Evolutionary conservation across 768 basidiomycete species (phyloP), one percentile per base, ranked within the genome.

Genomic region (Gyrodon lividus): DNA sequence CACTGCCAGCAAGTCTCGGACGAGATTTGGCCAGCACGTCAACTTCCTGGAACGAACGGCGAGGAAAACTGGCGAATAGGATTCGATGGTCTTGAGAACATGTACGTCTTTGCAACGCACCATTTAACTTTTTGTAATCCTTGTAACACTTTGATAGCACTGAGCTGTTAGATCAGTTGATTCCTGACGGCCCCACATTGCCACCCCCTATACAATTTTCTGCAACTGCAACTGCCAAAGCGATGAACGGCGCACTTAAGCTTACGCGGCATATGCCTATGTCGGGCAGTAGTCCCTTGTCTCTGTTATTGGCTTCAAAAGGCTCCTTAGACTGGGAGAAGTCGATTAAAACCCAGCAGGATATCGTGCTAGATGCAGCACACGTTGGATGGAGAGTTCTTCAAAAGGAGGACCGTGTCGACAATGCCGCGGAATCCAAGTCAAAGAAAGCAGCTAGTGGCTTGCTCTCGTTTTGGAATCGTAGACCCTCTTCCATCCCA

Each of bases 311-410:
- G 37, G 74, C 81, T 5, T 81, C 85, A 0, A 89, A 86, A 66
- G 88, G 88, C 1, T 84, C 86, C 5, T 78, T 80, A 17, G 81
- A 87, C 19, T 92, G 90, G 90, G 86, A 90, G 63, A 75, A 75
- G 6, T 77, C 84, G 16, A 70, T 89, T 0, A 87, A 81, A 65
- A 70, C 79, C 3, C 72, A 71, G 42, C 74, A 77, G 26, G 80
- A 79, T 10, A 51, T 72, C 31, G 55, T 70, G 23, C 71, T 72
- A 22, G 84, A 88, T 19, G 66, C 76, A 34, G 56, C 82, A 6
- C 87, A 83, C n/a, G 67, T 76, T 14, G 89, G 88, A 5, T 89
- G 89, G 89, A 75, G 83, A 53, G 78, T 88, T 28, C 68, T 88
- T 12, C 82, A 86, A 48, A 81, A 81, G 54, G 75, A 78, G 65